phyloP scores from a whole-genome alignment of 768 basidiomycete genomes.

The Exidia glandulosa region DNA sequence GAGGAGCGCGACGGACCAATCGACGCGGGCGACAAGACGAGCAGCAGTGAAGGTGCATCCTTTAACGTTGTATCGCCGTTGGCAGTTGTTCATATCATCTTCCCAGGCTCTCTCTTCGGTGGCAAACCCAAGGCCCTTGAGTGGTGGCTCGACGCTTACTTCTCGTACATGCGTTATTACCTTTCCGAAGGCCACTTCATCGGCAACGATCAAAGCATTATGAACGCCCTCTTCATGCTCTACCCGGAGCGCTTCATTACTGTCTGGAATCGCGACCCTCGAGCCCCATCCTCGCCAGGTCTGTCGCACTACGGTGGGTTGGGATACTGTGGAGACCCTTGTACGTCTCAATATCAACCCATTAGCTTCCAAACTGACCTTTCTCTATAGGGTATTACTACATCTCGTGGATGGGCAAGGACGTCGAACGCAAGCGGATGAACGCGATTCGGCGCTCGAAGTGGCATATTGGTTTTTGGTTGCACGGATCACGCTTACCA shows the following conservation, averaged over 20 bases:
- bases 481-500: not conserved
- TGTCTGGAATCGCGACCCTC: slow-evolving; percentile 25
- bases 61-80: too few species aligned
- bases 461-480: not conserved
- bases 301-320: not conserved
- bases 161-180: slow-evolving; percentile 41
- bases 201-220: slow-evolving; percentile 46
- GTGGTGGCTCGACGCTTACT: slow-evolving; percentile 37
- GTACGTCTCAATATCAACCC: not conserved
- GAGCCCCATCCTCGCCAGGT: not conserved
- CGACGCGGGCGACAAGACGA: slow-evolving; percentile 19
- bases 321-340: not conserved
- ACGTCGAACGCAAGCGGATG: not conserved
- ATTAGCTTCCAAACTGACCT: not conserved
- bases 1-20: slow-evolving; percentile 36
- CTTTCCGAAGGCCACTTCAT: slow-evolving; percentile 37
- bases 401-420: not conserved
- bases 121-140: slow-evolving; percentile 31
- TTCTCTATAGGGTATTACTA: not conserved
- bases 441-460: not conserved
- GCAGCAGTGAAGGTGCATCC: slow-evolving; percentile 41
- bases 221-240: slow-evolving; percentile 36
- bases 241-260: slow-evolving; percentile 35
- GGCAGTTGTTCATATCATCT: too few species aligned
- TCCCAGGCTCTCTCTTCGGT: slow-evolving; percentile 50